Evolutionary conservation across 169 alveolate species (phyloP), one percentile per base, ranked within the genome.

Genomic region (Plasmodium vivax): DNA sequence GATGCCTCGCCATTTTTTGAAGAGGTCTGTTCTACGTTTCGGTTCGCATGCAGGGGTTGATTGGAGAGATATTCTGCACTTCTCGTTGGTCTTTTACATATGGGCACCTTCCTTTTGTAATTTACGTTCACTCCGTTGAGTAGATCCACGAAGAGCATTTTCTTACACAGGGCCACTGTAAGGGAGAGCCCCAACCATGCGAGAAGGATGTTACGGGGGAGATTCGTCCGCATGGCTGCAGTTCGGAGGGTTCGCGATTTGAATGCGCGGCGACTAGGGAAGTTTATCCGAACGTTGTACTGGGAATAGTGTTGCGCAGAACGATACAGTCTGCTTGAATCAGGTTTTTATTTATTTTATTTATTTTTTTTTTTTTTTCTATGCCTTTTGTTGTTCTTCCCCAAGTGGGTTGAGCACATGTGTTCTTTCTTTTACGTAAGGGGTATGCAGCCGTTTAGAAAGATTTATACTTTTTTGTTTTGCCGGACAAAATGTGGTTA

Each of bases 71-170:
- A 16, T 54, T 79, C 85, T 34, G 71, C 10, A 6, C 38, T 54
- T 36, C 47, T 68, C 19, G 79, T 10, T 68, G 10, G 75, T 47
- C 51, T 85, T 30, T 56, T 75, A 77, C 80, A 75, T 85, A 85
- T 85, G 43, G 56, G 71, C 19, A 38, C 62, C 43, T 43, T 85
- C 68, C 68, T 85, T 34, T 77, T 77, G 80, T 68, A 85, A n/a
- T 10, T 85, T 27, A 85, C 23, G 68, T 85, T 85, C 27, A 34
- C 71, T 45, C 85, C 85, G n/a, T 85, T 85, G 32, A 85, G 72
- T 41, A 85, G 27, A 45, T 85, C 83, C 30, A 85, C 34, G 47
- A 85, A 85, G 23, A 85, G 58, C 27, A 79, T 47, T 85, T 85
- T 85, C 62, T 85, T 85, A 16, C 87, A 51, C 19, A 34, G 81